Conservation (phyloP, 371 early-diverging fungal genomes). For the Actinomortierella wolfii region DNA sequence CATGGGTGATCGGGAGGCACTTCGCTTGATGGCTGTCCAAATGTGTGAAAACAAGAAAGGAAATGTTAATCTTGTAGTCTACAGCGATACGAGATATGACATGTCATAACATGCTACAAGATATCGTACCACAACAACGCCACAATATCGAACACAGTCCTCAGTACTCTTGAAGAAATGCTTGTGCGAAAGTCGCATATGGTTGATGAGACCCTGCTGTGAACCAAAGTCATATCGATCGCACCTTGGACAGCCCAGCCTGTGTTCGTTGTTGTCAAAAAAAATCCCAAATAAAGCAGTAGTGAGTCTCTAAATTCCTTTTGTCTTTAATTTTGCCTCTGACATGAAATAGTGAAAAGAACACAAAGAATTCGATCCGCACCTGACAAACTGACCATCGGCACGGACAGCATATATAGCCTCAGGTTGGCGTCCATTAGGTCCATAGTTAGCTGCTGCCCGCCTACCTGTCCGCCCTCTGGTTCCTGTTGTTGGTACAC, state of each 20-base stretch:
- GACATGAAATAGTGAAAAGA: too few species aligned
- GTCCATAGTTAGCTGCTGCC: slow-evolving; percentile 22
- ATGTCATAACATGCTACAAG: not conserved
- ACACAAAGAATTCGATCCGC: not conserved
- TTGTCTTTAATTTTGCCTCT: too few species aligned
- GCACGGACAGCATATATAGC: slow-evolving; percentile 38
- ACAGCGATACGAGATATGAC: too few species aligned
- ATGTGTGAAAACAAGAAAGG: not conserved
- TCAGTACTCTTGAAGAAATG: slow-evolving; percentile 71
- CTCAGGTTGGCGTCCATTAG: slow-evolving; percentile 27
- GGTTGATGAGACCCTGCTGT: slow-evolving; percentile 81
- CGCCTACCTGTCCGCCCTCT: slow-evolving; percentile 23
- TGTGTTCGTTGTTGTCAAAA: slow-evolving; percentile 10
- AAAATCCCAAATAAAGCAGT: not conserved
- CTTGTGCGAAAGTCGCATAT: slow-evolving; percentile 74
- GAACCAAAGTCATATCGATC: slow-evolving; percentile 70
- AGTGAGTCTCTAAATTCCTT: not conserved
- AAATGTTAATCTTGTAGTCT: too few species aligned
- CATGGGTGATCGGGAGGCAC: slow-evolving; percentile 65
- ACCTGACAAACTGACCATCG: slow-evolving; percentile 46
- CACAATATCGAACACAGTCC: slow-evolving; percentile 72
- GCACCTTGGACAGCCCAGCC: slow-evolving; percentile 62
- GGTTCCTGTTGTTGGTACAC: slow-evolving; percentile 11
- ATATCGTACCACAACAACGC: slow-evolving; percentile 57
- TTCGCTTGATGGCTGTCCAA: slow-evolving; percentile 47